Base-by-base conservation (phyloP, 352 stramenopile species). In the Phytophthora litchii region DNA sequence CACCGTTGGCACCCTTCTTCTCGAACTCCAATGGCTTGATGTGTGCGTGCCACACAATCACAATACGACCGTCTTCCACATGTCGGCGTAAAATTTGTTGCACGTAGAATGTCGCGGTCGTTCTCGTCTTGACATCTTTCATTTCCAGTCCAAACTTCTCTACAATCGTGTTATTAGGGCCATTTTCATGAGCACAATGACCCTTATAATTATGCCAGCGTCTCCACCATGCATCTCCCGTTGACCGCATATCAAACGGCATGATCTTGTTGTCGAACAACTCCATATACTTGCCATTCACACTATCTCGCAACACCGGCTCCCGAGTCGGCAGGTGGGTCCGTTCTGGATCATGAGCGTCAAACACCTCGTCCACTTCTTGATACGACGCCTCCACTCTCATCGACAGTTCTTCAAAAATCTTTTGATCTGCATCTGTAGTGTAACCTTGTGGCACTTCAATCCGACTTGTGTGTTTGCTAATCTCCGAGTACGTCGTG, bases 61-160 rank as follows among this genome's bases (percentile, higher is more conserved):
- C 67, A 17, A 86, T 66, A 21, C 78, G 80, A 10, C 72, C 64
- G 12, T 74, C 50, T 37, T 88, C 78, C 9, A 83, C 72, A 51
- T 79, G 76, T 4, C 78, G 74, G 0, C 68, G 70, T 32, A 86
- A 54, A 50, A 90, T 69, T 46, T 88, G 76, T 51, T 85, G 70
- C 10, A 80, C 66, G 37, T 77, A 72, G 56, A 87, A 86, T 25
- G 70, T 64, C 5, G 72, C 74, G n/a, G 63, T 67, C 10, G 58
- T 87, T 23, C 68, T 67, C 34, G 79, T 84, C 62, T 43, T 79
- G 32, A 61, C 58, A 17, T 67, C 74, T 8, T 70, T 55, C 51
- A 87, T 67, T 62, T 90, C 80, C 9, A 90, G 14, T 31, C 78
- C 73, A 54, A 81, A 83, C 43, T 73, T 72, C 48, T 90, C 78